phyloP scores from a whole-genome alignment of 2,329 filamentous ascomycete genomes.

The Cyphellophora europaea region DNA sequence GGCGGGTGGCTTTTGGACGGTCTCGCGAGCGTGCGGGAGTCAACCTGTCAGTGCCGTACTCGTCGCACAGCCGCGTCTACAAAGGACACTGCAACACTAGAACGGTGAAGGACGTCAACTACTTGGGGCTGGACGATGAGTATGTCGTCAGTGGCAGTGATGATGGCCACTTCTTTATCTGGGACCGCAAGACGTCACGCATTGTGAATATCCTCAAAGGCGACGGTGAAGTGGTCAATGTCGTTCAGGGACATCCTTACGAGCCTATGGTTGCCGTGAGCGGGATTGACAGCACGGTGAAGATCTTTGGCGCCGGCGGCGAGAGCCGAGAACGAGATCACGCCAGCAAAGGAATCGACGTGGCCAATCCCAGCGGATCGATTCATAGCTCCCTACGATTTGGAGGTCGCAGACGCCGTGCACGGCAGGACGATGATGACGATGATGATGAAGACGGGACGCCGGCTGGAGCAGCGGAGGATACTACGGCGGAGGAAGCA shows the following conservation, averaged over 20 bases:
- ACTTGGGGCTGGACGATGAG: slow-evolving; percentile 57
- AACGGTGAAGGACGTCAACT: slow-evolving; percentile 62
- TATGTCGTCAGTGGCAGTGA: slow-evolving; percentile 61
- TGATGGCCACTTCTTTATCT: slow-evolving; percentile 59
- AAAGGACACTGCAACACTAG: slow-evolving; percentile 57
- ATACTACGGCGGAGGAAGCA: slow-evolving; percentile 18
- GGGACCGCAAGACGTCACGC: slow-evolving; percentile 53
- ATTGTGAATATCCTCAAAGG: slow-evolving; percentile 57
- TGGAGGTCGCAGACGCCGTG: slow-evolving; percentile 15
- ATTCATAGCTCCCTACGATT: slow-evolving; percentile 25
- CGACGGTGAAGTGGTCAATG: slow-evolving; percentile 62
- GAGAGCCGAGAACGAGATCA: slow-evolving; percentile 48
- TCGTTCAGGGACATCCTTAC: slow-evolving; percentile 58
- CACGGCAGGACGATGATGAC: slow-evolving; percentile 8
- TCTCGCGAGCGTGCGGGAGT: slow-evolving; percentile 40
- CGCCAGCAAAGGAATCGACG: slow-evolving; percentile 49
- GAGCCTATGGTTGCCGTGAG: slow-evolving; percentile 58
- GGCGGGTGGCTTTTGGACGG: slow-evolving; percentile 40
- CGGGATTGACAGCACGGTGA: slow-evolving; percentile 60
- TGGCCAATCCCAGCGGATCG: slow-evolving; percentile 38
- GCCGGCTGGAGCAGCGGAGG: slow-evolving; percentile 7
- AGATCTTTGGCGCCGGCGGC: slow-evolving; percentile 50
- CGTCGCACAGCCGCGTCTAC: slow-evolving; percentile 48
- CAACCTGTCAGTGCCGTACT: slow-evolving; percentile 46
- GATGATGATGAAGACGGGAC: not conserved